Evolutionary conservation across 345 rosid genomes (phyloP).

Genomic region (Pistacia vera): DNA sequence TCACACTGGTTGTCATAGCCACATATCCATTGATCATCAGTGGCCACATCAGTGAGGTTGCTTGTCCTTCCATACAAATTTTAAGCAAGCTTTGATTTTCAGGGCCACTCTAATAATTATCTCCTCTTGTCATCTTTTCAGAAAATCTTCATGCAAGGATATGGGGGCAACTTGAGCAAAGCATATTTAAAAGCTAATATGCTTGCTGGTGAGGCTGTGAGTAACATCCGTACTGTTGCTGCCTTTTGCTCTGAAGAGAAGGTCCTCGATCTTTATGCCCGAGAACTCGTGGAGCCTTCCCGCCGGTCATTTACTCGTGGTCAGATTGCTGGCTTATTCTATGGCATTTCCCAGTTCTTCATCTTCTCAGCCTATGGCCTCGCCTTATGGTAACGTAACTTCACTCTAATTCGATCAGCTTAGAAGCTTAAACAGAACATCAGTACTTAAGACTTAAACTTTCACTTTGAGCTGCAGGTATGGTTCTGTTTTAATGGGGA

Average conservation of each 20-base stretch:
- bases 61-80: conserved; percentile 9
- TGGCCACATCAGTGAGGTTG: conserved; percentile 98
- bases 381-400: conserved; percentile 69
- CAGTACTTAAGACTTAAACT: neutral
- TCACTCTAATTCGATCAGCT: neutral
- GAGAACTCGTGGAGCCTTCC: conserved; percentile 84
- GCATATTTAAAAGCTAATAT: conserved; percentile 93
- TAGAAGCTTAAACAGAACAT: neutral
- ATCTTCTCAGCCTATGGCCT: conserved; percentile 97
- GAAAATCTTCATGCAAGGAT: conserved; percentile 98
- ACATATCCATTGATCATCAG: conserved; percentile 84
- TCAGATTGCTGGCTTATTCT: conserved; percentile 86
- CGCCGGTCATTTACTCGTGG: conserved; percentile 77
- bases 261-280: conserved; percentile 72
- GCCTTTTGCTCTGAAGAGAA: conserved; percentile 93
- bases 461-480: conserved; percentile 53
- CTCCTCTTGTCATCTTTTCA: conserved; percentile 26
- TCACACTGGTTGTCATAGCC: conserved; percentile 85
- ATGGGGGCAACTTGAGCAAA: conserved; percentile 92
- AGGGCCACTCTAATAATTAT: neutral
- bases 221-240: conserved; percentile 91
- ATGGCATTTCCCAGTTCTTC: conserved; percentile 95
- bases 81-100: neutral
- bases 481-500: conserved; percentile 90
- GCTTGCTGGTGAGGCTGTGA: conserved; percentile 95